phyloP scores from a whole-genome alignment of 176 grass and related monocot species.

The Oryza brachyantha region DNA sequence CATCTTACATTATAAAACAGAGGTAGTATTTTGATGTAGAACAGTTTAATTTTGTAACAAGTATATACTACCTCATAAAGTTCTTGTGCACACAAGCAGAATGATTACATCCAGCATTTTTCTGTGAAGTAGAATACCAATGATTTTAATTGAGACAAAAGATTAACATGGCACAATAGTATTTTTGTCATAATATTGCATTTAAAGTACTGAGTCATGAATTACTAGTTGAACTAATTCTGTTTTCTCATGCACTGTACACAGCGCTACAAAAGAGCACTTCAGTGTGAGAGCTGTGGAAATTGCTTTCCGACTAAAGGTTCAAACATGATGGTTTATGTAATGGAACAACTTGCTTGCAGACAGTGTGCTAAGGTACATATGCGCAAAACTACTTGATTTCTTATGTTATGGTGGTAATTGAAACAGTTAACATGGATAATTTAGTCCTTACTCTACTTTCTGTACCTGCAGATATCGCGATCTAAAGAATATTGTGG shows the following conservation, averaged over 20 bases:
- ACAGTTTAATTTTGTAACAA: neutral
- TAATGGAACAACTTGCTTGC: constrained; percentile 60
- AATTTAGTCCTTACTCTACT: constrained; percentile 8
- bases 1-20: too few relatives aligned
- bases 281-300: constrained; percentile 74
- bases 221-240: constrained; percentile 22
- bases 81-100: constrained; percentile 14
- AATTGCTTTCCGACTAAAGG: constrained; percentile 52
- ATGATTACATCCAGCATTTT: constrained; percentile 13
- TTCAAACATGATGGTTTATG: constrained; percentile 51
- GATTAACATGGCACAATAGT: neutral
- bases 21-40: neutral
- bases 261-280: constrained; percentile 49
- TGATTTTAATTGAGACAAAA: neutral
- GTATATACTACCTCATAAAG: neutral
- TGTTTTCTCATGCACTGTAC: constrained; percentile 22
- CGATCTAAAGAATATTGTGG: constrained; percentile 65
- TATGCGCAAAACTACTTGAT: neutral
- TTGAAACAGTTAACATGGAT: neutral
- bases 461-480: constrained; percentile 50
- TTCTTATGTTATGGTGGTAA: neutral
- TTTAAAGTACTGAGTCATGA: constrained; percentile 11
- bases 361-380: constrained; percentile 64
- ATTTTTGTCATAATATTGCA: neutral
- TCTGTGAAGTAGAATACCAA: neutral